Evolutionary conservation across 148 eudicot genomes (phyloP).

Genomic region (Pharnaceum exiguum): DNA sequence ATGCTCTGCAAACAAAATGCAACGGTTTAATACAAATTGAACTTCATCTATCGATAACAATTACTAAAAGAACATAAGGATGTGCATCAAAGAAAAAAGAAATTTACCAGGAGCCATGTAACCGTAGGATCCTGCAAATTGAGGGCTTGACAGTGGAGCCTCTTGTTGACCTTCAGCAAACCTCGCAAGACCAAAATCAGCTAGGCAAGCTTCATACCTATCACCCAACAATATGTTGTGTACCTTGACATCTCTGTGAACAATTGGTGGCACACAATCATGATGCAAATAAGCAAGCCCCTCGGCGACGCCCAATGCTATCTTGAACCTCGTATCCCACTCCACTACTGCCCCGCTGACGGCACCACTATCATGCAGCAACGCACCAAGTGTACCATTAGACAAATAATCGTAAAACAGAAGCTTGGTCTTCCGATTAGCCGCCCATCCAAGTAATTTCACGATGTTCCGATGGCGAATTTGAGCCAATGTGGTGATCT

Average conservation of each 20-base stretch:
- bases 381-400: constrained; percentile 59
- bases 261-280: constrained; percentile 73
- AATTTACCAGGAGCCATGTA: constrained; percentile 90
- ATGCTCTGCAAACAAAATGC: constrained; percentile 42
- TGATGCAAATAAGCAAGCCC: constrained; percentile 87
- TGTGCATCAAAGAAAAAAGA: neutral
- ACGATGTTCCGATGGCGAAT: constrained; percentile 85
- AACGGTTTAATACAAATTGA: neutral
- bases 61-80: neutral
- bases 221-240: constrained; percentile 84
- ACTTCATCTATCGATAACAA: neutral
- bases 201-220: constrained; percentile 70
- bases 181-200: constrained; percentile 90
- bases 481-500: constrained; percentile 64
- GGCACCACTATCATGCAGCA: constrained; percentile 50
- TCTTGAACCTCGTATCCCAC: constrained; percentile 75
- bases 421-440: constrained; percentile 59
- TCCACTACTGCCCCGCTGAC: constrained; percentile 31
- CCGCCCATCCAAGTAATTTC: constrained; percentile 72
- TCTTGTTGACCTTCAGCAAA: constrained; percentile 58
- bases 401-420: constrained; percentile 70
- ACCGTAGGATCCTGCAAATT: constrained; percentile 87
- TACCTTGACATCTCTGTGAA: constrained; percentile 83
- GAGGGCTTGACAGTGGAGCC: constrained; percentile 53
- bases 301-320: constrained; percentile 80